Base-by-base conservation (phyloP, 2,329 filamentous ascomycete genomes). In the Paramyrothecium roridum region DNA sequence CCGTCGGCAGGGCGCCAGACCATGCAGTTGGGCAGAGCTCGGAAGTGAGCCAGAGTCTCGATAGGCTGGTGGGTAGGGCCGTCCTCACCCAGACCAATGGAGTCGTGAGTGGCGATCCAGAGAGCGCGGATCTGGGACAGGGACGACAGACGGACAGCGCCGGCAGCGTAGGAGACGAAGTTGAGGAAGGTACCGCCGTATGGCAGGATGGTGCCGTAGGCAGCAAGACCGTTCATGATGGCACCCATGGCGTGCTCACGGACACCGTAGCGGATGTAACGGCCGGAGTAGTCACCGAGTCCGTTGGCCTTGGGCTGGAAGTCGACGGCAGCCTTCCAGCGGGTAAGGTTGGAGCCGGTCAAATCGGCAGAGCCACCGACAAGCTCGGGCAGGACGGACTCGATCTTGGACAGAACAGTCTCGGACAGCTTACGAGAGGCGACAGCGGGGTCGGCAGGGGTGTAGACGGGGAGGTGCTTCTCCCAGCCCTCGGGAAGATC, bases 1-100 rank as follows among this genome's bases (percentile, higher is more conserved):
- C 93, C 93, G 71, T 98, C 95, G 68, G 95, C 93, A 65, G 95
- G 95, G 72, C 95, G 93, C 95, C 95, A 98, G 69, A 98, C 93
- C 91, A 98, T 96, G 83, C 89, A 90, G 88, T 99, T 99, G 72
- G 95, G 95, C 66, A 98, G 86, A 63, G 95, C 95, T 75, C 95
- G 93, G 91, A 98, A 98, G 80, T 98, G 95, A 58, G 93, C 89
- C 61, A 98, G 87, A 48, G 92, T 96, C 87, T 99, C 95, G 67
- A 99, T 96, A 75, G 95, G 95, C 85, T 99, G 95, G 81, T 99
- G 95, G 56, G 95, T 99, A 65, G 95, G 93, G 61, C 95, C 95
- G 71, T 99, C 95, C 81, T 99, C 95, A 78, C 95, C 95, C 65
- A 98, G 91, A 82, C 95, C 95, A 68, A 99, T 99, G 63, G 93